Base-by-base conservation (phyloP, 2,329 filamentous ascomycete species). In the Sporothrix globosa region DNA sequence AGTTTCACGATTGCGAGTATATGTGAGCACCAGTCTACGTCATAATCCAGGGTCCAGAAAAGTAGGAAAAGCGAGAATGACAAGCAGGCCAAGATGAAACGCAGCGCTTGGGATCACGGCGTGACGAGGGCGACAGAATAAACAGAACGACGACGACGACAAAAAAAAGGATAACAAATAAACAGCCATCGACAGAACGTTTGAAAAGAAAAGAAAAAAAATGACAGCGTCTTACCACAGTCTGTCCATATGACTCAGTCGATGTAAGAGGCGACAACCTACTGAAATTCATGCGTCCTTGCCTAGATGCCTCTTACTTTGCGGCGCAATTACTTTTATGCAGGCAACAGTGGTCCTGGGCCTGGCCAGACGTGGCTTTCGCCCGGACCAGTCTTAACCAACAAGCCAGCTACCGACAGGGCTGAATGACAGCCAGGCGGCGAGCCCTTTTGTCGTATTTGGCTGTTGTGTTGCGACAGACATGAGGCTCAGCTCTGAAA, bases 11-110 rank as follows among this genome's bases (percentile, higher is more conserved):
- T 41, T 11, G 56, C n/a, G n/a, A n/a, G 4, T 17, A 13, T 6
- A 1, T 21, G 9, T 21, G n/a, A 5, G 56, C 56, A 61, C 56
- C n/a, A 24, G 9, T 30, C 4, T 46, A 63, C 58, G 58, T 63
- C 58, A 63, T 63, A 46, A 27, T n/a, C n/a, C n/a, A n/a, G n/a
- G n/a, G n/a, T n/a, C n/a, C n/a, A n/a, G n/a, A n/a, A n/a, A n/a
- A n/a, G n/a, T n/a, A n/a, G n/a, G n/a, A n/a, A 39, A 19, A 10
- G 10, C 19, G 11, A 19, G 39, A 11, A 61, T 4, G 3, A 7
- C 34, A 63, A 46, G 58, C 58, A 63, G 58, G 58, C 39, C 58
- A 63, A 13, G n/a, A 19, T 63, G 58, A 63, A 63, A 63, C 58
- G 4, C 34, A 7, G 34, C 34, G 34, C 34, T 7, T 34, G 34